Base-by-base conservation (phyloP, 306 rosid species). In the Vachellia collinsii region DNA sequence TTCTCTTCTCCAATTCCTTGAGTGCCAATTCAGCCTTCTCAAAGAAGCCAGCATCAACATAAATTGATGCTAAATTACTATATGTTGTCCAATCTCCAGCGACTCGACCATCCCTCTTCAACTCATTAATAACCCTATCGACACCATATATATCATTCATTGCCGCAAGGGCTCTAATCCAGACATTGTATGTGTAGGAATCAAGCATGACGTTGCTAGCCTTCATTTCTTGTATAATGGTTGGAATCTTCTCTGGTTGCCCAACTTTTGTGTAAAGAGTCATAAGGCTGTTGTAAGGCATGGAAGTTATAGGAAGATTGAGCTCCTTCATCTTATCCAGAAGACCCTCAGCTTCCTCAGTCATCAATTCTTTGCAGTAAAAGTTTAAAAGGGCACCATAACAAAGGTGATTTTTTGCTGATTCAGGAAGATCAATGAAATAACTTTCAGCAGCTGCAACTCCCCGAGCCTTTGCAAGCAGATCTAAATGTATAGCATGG, bases 111-210 rank as follows among this genome's bases (percentile, higher is more conserved):
- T 90, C 97, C 86, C 96, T 84, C 89, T 87, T 93, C 93, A 95
- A 91, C 89, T 95, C 97, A 42, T 90, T 96, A 68, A 90, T 64
- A 76, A 93, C 93, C 89, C 99, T 89, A 87, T 90, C 96, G 70
- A 87, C 96, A 77, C 94, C 93, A 51, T 89, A 86, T 74, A 93
- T 78, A 84, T 95, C 97, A 76, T 88, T 80, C 39, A 65, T 87
- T 37, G 96, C 93, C 78, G 99, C 97, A 83, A 87, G 89, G 64
- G 94, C 91, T 83, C 98, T 86, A 94, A 95, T 93, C 97, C 98
- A 93, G 23, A 89, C 85, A 53, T 53, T 53, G 59, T 91, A 91
- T 1, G 99, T 79, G 85, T 74, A 93, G 1, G 89, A 79, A 88
- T 93, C 99, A 0, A 83, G 77, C 90, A 81, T 81, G 48, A 91